Percentiles rank a stretch among this genome's conserved stretches.
These are phyloP conservation scores for Fonsecaea monophora DNA, from an alignment of 2,329 filamentous ascomycete species.

Conservation along the genomic window DNA sequence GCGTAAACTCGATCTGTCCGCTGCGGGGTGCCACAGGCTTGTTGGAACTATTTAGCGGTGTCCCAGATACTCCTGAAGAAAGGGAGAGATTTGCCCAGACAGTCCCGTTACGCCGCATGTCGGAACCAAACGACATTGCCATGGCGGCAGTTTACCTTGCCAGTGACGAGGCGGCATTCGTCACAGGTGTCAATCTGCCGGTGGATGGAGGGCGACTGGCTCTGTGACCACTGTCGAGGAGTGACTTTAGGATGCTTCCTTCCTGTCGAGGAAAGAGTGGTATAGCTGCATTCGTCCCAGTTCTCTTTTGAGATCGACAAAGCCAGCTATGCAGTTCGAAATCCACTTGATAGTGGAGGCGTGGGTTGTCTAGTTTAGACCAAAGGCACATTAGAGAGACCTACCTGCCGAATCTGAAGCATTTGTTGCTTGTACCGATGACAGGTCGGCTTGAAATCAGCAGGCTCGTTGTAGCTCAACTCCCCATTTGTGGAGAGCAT, in stretches of 20 bases:
- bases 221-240: neutral
- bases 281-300: neutral
- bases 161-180: conserved; percentile 73
- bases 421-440: neutral
- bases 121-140: conserved; percentile 66
- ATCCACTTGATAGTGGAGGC: neutral
- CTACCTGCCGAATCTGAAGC: neutral
- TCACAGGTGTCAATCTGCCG: conserved; percentile 57
- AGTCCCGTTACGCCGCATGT: conserved; percentile 52
- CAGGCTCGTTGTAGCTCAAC: neutral
- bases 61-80: conserved; percentile 54
- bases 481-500: neutral
- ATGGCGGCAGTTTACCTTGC: conserved; percentile 74
- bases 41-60: conserved; percentile 48
- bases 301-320: neutral
- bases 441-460: neutral
- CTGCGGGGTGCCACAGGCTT: conserved; percentile 69
- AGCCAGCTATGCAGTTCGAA: conserved; percentile 1
- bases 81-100: conserved; percentile 50
- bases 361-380: conserved; percentile 1
- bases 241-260: neutral
- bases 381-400: neutral
- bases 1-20: conserved; percentile 74
- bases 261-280: neutral
- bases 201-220: conserved; percentile 46